Conservation (phyloP, 2,329 filamentous ascomycete genomes). For the Amauroascus niger region DNA sequence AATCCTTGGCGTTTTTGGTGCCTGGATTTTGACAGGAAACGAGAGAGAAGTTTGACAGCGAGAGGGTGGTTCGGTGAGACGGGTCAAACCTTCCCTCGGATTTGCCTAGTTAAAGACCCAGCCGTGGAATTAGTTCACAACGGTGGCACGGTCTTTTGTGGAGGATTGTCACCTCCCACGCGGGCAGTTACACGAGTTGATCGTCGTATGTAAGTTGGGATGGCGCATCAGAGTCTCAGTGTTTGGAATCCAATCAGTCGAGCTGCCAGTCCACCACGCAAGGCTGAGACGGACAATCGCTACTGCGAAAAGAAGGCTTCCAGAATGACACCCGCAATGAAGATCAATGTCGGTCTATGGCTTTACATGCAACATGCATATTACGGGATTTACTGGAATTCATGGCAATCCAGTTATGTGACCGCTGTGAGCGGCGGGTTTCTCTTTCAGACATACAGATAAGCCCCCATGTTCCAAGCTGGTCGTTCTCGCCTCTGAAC, state of each 20-base stretch:
- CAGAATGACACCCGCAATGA: not conserved
- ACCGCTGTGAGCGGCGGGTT: no score
- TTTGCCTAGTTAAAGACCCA: no score
- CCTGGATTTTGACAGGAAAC: no score
- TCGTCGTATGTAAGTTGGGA: not conserved
- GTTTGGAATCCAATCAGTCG: not conserved
- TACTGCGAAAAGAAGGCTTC: conserved; percentile 9
- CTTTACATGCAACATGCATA: not conserved
- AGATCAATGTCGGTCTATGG: not conserved
- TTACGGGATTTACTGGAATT: no score
- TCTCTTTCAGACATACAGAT: no score
- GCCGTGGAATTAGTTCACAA: no score
- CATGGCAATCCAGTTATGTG: no score
- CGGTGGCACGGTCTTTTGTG: no score
- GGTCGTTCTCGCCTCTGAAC: not conserved
- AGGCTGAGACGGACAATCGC: conserved; percentile 8
- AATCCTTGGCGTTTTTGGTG: no score
- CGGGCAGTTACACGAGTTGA: not conserved
- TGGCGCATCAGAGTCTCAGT: not conserved
- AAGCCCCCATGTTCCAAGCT: no score
- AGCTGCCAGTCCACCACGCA: not conserved
- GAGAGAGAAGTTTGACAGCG: no score
- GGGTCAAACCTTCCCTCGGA: not conserved
- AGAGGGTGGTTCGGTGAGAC: no score
- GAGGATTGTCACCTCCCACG: not conserved